These are phyloP conservation scores for Suillus decipiens DNA, from an alignment of 768 basidiomycete species.

Conservation along the genomic window DNA sequence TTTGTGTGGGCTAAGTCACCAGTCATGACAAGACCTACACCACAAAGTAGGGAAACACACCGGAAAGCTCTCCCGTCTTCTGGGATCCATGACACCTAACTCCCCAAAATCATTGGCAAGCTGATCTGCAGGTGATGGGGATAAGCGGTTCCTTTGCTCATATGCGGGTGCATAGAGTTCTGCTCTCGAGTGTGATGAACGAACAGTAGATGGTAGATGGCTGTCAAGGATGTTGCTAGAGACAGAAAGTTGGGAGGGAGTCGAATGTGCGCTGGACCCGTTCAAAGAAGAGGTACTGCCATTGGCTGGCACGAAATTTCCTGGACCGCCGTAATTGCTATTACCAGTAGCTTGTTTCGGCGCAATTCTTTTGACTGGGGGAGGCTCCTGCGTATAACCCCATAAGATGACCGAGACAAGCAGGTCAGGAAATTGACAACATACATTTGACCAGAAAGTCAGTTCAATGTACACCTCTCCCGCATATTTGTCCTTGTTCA, in stretches of 20 bases:
- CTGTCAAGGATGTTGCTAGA: slow-evolving; percentile 43
- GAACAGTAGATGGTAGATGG: slow-evolving; percentile 59
- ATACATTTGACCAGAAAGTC: slow-evolving; percentile 94
- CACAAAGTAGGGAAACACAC: slow-evolving; percentile 40
- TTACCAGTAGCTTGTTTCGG: slow-evolving; percentile 51
- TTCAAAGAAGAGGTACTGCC: slow-evolving; percentile 28
- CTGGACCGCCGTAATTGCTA: slow-evolving; percentile 77
- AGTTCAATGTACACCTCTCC: slow-evolving; percentile 96
- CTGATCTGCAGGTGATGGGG: slow-evolving; percentile 45
- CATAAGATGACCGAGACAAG: slow-evolving; percentile 11
- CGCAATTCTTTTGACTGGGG: slow-evolving; percentile 68
- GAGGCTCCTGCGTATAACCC: slow-evolving; percentile 58
- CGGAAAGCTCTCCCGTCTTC: slow-evolving; percentile 58
- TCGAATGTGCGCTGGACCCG: slow-evolving; percentile 21
- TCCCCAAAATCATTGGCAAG: slow-evolving; percentile 69
- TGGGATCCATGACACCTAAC: slow-evolving; percentile 52
- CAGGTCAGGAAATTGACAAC: slow-evolving; percentile 25
- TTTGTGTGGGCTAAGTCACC: slow-evolving; percentile 35
- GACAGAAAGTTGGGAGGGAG: slow-evolving; percentile 13
- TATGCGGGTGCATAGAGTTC: slow-evolving; percentile 79
- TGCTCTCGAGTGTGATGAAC: slow-evolving; percentile 61
- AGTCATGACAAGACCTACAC: slow-evolving; percentile 17
- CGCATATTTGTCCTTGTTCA: slow-evolving; percentile 88
- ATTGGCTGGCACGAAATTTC: slow-evolving; percentile 65
- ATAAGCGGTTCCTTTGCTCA: slow-evolving; percentile 48